Base-by-base conservation (phyloP, 1,284 basidiomycete species). In the Trichosporon asahii region DNA sequence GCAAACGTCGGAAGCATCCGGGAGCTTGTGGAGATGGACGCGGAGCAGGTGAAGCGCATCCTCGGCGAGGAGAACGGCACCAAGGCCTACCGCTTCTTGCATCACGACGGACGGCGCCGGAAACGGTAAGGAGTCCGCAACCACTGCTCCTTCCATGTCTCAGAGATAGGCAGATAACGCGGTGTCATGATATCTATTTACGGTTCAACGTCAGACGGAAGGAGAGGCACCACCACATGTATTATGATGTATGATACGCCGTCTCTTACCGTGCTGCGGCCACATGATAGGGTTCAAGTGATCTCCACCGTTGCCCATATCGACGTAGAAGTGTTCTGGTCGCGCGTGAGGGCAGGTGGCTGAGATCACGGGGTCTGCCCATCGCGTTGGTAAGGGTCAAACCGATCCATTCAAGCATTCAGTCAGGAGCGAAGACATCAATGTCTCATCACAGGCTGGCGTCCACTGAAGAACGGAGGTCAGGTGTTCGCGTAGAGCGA, bases 21-120 rank as follows among this genome's bases (percentile, higher is more conserved):
- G 63, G 90, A 91, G 80, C 82, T 98, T 64, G 94, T 92, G 75
- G 88, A 88, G 74, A 84, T 95, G 85, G 82, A 78, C 44, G 77
- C 89, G 72, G 81, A 85, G 68, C 85, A 89, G 72, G 85, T 98
- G 65, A 89, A 92, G 82, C 88, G 87, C 25, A 86, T 96, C 27
- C 82, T 98, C 61, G 95, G 95, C 2, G 87, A 88, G 21, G 94
- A 94, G 76, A 90, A 91, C 0, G 95, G 93, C 4, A 90, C 89
- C 76, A 83, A 87, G 25, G 91, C 93, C 77, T 92, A 88, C 85
- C 86, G 89, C 46, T 97, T 98, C 77, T 86, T 95, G 75, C 91
- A 95, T 79, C 86, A 85, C 21, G 92, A 93, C 53, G 68, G 70
- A 7, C 57, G 57, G 29, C 57, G 57, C 18, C 57, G 57, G 29